A percentile compares a stretch with the other conserved stretches of the same genome.
phyloP scores from a whole-genome alignment of 768 basidiomycete species.

The Dacryopinax primogenitus region DNA sequence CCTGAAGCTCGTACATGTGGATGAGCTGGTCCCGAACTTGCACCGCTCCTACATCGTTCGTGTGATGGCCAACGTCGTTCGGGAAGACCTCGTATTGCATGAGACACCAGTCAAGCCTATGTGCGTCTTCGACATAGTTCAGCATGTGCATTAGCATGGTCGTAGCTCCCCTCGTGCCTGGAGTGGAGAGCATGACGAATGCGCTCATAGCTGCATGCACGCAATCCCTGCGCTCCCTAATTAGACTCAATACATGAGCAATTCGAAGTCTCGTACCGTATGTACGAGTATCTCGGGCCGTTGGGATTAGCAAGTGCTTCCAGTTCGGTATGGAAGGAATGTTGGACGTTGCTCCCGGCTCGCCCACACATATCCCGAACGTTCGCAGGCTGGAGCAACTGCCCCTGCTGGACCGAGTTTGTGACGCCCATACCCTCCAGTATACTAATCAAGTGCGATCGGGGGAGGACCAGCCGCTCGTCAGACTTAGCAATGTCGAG shows the following conservation, averaged over 20 bases:
- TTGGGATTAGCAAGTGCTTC: neutral
- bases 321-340: slow-evolving; percentile 1
- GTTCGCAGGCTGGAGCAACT: neutral
- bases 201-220: slow-evolving; percentile 1
- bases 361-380: neutral
- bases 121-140: slow-evolving; percentile 1
- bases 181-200: neutral
- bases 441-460: neutral
- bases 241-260: neutral
- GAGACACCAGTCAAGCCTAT: neutral
- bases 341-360: slow-evolving; percentile 4
- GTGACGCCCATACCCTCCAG: neutral
- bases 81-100: neutral
- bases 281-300: neutral
- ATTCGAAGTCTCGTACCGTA: neutral
- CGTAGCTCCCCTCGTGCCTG: neutral
- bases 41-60: neutral
- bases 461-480: neutral
- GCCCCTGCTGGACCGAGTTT: neutral
- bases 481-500: neutral
- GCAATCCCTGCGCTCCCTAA: neutral
- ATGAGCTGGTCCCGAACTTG: neutral
- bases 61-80: slow-evolving; percentile 2
- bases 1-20: neutral
- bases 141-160: slow-evolving; percentile 7